These are phyloP conservation scores for Penicillium sclerotiorum DNA, from an alignment of 2,329 filamentous ascomycete species.

Conservation along the genomic window DNA sequence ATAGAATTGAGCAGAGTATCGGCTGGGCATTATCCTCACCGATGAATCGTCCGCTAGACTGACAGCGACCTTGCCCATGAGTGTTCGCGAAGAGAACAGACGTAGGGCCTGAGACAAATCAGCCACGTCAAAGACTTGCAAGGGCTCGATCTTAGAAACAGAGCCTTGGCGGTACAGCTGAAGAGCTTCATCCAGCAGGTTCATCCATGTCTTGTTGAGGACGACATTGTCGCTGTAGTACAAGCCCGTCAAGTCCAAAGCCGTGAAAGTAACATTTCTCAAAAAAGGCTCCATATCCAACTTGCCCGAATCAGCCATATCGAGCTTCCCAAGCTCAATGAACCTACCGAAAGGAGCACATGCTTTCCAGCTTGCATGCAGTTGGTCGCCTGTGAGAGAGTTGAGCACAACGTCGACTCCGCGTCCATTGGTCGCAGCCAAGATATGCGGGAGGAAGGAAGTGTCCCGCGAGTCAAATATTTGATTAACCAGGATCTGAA, in stretches of 20 bases:
- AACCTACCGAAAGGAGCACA: not conserved
- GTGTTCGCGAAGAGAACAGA: too few relatives aligned
- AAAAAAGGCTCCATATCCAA: not conserved
- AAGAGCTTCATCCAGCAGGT: not conserved
- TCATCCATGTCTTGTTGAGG: not conserved
- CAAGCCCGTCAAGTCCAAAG: not conserved
- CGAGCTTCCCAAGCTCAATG: not conserved
- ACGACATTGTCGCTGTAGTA: not conserved
- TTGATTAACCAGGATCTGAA: not conserved
- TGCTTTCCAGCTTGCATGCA: not conserved
- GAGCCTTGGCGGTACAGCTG: too few relatives aligned
- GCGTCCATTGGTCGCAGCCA: not conserved
- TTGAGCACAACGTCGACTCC: conserved; percentile 3
- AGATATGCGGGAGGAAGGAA: not conserved
- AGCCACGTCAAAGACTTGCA: too few relatives aligned
- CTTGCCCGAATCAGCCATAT: not conserved
- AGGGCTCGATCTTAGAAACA: too few relatives aligned
- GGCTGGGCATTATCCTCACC: not conserved
- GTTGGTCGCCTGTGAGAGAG: not conserved
- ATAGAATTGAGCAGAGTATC: not conserved
- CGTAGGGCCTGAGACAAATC: too few relatives aligned
- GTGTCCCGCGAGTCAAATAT: conserved; percentile 1
- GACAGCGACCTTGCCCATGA: too few relatives aligned
- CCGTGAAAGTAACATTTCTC: not conserved
- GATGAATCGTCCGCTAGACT: too few relatives aligned